Evolutionary conservation across 2,329 filamentous ascomycete species (phyloP).

Genomic region (Byssoonygena ceratinophila): DNA sequence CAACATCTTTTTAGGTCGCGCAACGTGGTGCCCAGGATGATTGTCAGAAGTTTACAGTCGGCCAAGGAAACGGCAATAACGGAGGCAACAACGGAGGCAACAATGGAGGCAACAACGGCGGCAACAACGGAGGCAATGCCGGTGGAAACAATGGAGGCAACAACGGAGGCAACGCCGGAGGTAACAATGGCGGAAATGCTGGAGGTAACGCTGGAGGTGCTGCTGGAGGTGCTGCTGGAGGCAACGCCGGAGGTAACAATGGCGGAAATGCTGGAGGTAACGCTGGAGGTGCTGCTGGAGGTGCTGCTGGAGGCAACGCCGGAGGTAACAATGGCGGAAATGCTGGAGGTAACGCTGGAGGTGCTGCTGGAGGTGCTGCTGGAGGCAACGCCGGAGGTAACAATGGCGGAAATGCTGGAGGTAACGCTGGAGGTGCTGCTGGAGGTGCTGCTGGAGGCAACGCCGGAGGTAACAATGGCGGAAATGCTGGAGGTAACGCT

Average conservation of each 20-base stretch:
- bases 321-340: neutral
- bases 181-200: conserved; percentile 7
- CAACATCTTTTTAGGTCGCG: conserved; percentile 28
- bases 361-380: neutral
- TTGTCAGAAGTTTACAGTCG: conserved; percentile 42
- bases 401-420: neutral
- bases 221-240: neutral
- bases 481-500: neutral
- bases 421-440: neutral
- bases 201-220: conserved; percentile 7
- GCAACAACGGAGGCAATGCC: neutral
- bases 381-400: neutral
- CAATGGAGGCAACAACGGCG: neutral
- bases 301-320: neutral
- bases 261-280: neutral
- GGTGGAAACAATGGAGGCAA: conserved; percentile 1
- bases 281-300: neutral
- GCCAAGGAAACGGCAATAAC: conserved; percentile 13
- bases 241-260: neutral
- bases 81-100: conserved; percentile 5
- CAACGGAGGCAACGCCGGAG: conserved; percentile 10
- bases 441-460: neutral
- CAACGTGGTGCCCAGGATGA: conserved; percentile 46
- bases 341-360: neutral
- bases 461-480: neutral